Evolutionary conservation across 164 flowering plant genomes (phyloP).

Genomic region (Hamamelis virginiana): DNA sequence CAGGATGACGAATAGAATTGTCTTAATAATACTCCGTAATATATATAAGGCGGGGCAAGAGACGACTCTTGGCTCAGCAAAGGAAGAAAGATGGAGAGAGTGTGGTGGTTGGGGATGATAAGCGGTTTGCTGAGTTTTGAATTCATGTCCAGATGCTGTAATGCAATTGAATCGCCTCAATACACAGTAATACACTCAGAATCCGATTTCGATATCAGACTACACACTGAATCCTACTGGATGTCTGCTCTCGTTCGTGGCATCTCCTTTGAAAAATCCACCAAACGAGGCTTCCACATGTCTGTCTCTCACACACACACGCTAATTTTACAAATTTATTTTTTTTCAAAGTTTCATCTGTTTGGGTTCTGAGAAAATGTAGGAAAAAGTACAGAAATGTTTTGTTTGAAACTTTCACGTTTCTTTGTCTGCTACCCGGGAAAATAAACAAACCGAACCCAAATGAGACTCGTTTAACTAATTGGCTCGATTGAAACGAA

Average conservation of each 20-base stretch:
- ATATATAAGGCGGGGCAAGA: too few species aligned
- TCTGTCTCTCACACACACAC: slow-evolving; percentile 8
- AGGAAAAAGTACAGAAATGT: too few species aligned
- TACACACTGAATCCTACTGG: slow-evolving; percentile 37
- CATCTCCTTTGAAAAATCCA: slow-evolving; percentile 39
- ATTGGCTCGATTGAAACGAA: too few species aligned
- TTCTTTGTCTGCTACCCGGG: too few species aligned
- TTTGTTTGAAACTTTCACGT: too few species aligned
- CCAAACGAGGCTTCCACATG: slow-evolving; percentile 50
- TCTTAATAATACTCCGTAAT: too few species aligned
- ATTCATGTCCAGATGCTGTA: not conserved
- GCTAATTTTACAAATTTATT: not conserved
- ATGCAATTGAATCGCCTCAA: slow-evolving; percentile 36
- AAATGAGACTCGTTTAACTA: too few species aligned
- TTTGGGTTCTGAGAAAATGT: too few species aligned
- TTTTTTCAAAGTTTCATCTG: not conserved
- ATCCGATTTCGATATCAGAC: slow-evolving; percentile 43
- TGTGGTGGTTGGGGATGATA: not conserved
- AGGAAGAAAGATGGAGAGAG: slow-evolving; percentile 3
- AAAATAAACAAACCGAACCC: too few species aligned
- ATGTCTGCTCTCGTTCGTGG: slow-evolving; percentile 36
- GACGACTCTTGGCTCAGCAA: not conserved
- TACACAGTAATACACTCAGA: slow-evolving; percentile 33
- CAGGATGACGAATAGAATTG: too few species aligned
- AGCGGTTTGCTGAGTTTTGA: not conserved